phyloP scores from a whole-genome alignment of 2,329 filamentous ascomycete genomes.

The Lasiodiplodia hormozganensis region DNA sequence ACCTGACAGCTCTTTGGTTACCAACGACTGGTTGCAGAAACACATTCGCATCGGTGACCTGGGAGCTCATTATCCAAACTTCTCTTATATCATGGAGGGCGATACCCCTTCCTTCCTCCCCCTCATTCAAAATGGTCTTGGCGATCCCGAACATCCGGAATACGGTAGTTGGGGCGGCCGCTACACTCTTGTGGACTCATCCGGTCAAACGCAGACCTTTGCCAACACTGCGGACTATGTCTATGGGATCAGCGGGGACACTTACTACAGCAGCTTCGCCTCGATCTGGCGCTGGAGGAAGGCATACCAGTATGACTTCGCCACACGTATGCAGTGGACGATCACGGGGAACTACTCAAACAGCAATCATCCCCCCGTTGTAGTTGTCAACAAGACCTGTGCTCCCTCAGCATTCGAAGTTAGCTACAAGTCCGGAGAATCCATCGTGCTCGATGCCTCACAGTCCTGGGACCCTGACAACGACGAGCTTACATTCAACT shows the following conservation, averaged over 20 bases:
- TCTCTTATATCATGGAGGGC: slow-evolving; percentile 55
- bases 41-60: slow-evolving; percentile 55
- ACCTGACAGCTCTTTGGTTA: slow-evolving; percentile 51
- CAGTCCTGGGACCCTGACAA: slow-evolving; percentile 33
- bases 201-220: slow-evolving; percentile 34
- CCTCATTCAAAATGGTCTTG: slow-evolving; percentile 52
- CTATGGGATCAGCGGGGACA: slow-evolving; percentile 41
- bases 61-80: slow-evolving; percentile 54
- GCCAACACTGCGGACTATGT: slow-evolving; percentile 45
- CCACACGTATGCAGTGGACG: slow-evolving; percentile 52
- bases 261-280: slow-evolving; percentile 39
- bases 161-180: slow-evolving; percentile 54
- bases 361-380: slow-evolving; percentile 32
- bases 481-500: slow-evolving; percentile 31
- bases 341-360: slow-evolving; percentile 25
- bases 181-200: slow-evolving; percentile 39
- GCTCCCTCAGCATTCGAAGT: slow-evolving; percentile 26
- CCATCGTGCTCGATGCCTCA: slow-evolving; percentile 31
- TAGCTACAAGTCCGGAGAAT: slow-evolving; percentile 22
- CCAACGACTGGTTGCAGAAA: slow-evolving; percentile 54
- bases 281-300: slow-evolving; percentile 54
- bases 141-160: slow-evolving; percentile 45
- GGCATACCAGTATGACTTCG: slow-evolving; percentile 53
- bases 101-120: slow-evolving; percentile 53
- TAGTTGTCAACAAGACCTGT: slow-evolving; percentile 31